Evolutionary conservation across 148 eudicot genomes (phyloP), one percentile per base, ranked within the genome.

Genomic region (Bassia scoparia): DNA sequence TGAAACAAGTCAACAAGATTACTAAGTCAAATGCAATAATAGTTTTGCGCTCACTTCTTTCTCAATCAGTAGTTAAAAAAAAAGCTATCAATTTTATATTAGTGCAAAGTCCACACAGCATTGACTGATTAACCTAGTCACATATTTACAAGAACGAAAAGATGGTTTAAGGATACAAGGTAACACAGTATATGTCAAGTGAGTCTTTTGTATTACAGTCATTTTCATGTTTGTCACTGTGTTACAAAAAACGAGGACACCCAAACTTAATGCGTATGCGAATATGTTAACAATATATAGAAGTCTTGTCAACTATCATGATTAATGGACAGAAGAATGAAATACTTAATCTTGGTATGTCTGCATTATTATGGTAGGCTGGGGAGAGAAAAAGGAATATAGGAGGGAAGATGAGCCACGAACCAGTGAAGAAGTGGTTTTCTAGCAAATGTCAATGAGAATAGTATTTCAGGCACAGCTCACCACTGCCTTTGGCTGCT

Each of bases 401-500:
- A 54, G 33, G n/a, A 59, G 37, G 21, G 12, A 61, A 18, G 41
- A 63, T 3, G 44, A 21, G 62, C 18, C 70, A 76, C 84, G 17
- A 68, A 91, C 98, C 93, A 81, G 71, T 88, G 83, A 46, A 89
- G 64, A 61, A 95, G 96, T 27, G 98, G 97, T 77, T 76, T 84
- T 83, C 91, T 83, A 73, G 97, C 84, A 84, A 91, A 89, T 71
- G 92, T 97, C 75, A 95, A 95, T 35, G 98, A 83, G 80, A 95
- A 95, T 73, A 95, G 78, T 91, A 79, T 76, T 89, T 91, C 58
- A 95, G 81, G 81, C 99, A 95, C 64, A 91, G 84, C 86, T 95
- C 99, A 74, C 99, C 99, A 81, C 99, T 95, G 11, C 87, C 91
- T 85, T 95, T 95, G 68, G 99, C 96, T 41, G 94, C 99, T 41